A percentile compares a stretch with the other conserved stretches of the same genome.
These are phyloP conservation scores for Candida tropicalis DNA, from an alignment of 1,139 yeast species.

Conservation along the genomic window DNA sequence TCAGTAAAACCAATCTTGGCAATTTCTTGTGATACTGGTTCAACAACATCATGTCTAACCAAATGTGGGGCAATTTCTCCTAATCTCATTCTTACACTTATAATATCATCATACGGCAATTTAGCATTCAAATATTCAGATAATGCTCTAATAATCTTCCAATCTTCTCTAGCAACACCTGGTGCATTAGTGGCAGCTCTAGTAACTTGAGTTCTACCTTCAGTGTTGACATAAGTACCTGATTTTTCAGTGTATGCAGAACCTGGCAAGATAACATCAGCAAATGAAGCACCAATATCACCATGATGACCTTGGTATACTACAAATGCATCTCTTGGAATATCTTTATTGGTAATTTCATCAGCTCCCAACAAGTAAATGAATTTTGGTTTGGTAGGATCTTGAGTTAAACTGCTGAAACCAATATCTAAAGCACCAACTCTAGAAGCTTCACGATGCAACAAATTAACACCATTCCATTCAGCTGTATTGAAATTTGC, in stretches of 20 bases:
- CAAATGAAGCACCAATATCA: constrained; percentile 85
- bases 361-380: constrained; percentile 85
- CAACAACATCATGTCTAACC: constrained; percentile 74
- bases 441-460: constrained; percentile 87
- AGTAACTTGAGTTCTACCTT: constrained; percentile 84
- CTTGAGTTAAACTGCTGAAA: constrained; percentile 59
- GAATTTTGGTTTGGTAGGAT: constrained; percentile 65
- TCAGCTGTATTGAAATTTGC: constrained; percentile 65
- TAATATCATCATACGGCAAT: constrained; percentile 77
- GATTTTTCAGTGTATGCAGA: constrained; percentile 88
- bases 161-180: constrained; percentile 89
- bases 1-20: constrained; percentile 62
- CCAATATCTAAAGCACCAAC: constrained; percentile 88
- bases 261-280: constrained; percentile 87
- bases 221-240: constrained; percentile 88
- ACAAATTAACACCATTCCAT: constrained; percentile 83
- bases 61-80: constrained; percentile 83
- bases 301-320: constrained; percentile 94
- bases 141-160: constrained; percentile 86
- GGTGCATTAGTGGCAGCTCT: constrained; percentile 92
- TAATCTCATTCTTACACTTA: constrained; percentile 69
- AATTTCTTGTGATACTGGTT: constrained; percentile 62
- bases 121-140: constrained; percentile 74
- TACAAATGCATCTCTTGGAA: constrained; percentile 85
- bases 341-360: constrained; percentile 67